Base-by-base conservation (phyloP, 768 basidiomycete genomes). In the Pleurotus salmoneostramineus region DNA sequence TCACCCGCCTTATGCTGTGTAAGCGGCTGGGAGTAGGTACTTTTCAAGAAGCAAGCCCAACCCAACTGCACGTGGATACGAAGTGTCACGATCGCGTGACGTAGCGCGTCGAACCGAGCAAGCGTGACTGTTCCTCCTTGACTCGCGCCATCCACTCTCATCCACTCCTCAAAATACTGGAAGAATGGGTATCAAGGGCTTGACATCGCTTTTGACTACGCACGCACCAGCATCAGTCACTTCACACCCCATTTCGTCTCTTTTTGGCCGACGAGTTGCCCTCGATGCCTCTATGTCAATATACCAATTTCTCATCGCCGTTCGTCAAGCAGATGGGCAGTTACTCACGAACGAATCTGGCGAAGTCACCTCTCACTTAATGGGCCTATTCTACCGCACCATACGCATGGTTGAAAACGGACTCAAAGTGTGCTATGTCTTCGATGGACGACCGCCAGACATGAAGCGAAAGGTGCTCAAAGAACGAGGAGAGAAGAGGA, bases 221-320 rank as follows among this genome's bases (percentile, higher is more conserved):
- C 86, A 96, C 72, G 93, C 97, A 5, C 97, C 97, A 0, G 84
- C 79, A 51, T 78, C 91, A 6, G 93, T 97, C 65, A 83, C 37
- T 21, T 55, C 56, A 64, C 93, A 95, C 68, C 93, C 96, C 40
- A 98, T 98, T 57, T 96, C 97, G 76, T 95, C 93, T 27, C 86
- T 99, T 45, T 98, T 99, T 64, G 96, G 97, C 1, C 87, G 97
- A 65, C 98, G 98, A 77, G 95, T 98, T 63, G 96, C 96, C 59
- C 93, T 99, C 63, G 97, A 99, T 79, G 97, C 97, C 68, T 95
- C 92, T 60, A 94, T 95, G 92, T 91, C 88, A 2, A 95, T 95
- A 52, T 96, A 95, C 79, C 94, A 96, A 69, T 99, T 99, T 72
- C 84, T 99, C 59, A 98, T 99, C 58, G 97, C 97, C 15, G 97